These are phyloP conservation scores for Lepidium sativum DNA, from an alignment of 345 rosid genomes.

Conservation along the genomic window DNA sequence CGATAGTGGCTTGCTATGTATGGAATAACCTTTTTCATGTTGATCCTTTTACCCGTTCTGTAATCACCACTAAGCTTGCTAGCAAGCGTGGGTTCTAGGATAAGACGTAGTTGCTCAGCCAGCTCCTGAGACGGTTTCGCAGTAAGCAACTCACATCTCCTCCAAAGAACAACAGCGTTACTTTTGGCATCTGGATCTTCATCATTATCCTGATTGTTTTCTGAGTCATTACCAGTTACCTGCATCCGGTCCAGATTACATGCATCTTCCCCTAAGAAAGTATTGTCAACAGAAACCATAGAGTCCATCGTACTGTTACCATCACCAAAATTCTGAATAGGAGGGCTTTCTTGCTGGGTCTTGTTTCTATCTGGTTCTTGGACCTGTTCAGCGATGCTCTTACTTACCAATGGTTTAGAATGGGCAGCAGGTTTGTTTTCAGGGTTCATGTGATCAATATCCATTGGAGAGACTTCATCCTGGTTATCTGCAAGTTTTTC, in stretches of 20 bases:
- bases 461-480: slow-evolving; percentile 54
- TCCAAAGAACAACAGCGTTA: slow-evolving; percentile 59
- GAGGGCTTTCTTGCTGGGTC: slow-evolving; percentile 27
- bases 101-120: slow-evolving; percentile 91
- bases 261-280: slow-evolving; percentile 35
- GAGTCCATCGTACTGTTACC: slow-evolving; percentile 36
- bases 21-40: slow-evolving; percentile 96
- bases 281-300: slow-evolving; percentile 46
- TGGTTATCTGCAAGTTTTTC: slow-evolving; percentile 32
- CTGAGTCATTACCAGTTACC: slow-evolving; percentile 33
- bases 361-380: slow-evolving; percentile 34
- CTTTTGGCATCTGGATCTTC: slow-evolving; percentile 39
- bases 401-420: slow-evolving; percentile 24
- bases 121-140: slow-evolving; percentile 79
- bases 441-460: slow-evolving; percentile 42
- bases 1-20: slow-evolving; percentile 94
- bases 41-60: slow-evolving; percentile 89
- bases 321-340: slow-evolving; percentile 22
- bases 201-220: slow-evolving; percentile 32
- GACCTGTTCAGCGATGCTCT: slow-evolving; percentile 35
- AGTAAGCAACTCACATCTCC: slow-evolving; percentile 67
- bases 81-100: slow-evolving; percentile 85
- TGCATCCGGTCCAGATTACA: slow-evolving; percentile 38
- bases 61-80: slow-evolving; percentile 97
- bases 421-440: slow-evolving; percentile 34